These are phyloP conservation scores for Luffa acutangula DNA, from an alignment of 306 rosid species.

Conservation along the genomic window DNA sequence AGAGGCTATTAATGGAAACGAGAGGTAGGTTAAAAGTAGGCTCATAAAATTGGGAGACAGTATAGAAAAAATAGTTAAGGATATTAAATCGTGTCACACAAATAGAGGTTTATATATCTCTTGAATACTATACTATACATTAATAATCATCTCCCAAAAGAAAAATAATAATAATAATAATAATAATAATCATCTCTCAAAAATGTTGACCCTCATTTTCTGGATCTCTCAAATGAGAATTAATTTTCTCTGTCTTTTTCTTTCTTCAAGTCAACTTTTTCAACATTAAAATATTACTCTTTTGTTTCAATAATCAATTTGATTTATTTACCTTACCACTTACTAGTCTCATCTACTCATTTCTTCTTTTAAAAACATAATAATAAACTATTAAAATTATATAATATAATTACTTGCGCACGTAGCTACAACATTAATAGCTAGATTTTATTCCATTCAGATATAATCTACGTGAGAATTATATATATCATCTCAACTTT, in stretches of 20 bases:
- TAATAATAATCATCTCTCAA: neutral
- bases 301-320: neutral
- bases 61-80: neutral
- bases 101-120: neutral
- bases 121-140: neutral
- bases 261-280: neutral
- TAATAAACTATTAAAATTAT: too few species aligned
- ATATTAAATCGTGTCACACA: slow-evolving; percentile 2
- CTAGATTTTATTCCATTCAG: neutral
- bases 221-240: slow-evolving; percentile 1
- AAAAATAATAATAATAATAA: too few species aligned
- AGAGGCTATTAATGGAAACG: neutral
- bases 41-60: neutral
- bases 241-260: slow-evolving; percentile 4
- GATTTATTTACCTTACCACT: neutral
- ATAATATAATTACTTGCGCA: neutral
- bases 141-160: neutral
- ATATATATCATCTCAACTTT: neutral
- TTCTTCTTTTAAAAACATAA: too few species aligned
- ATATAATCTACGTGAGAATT: too few species aligned
- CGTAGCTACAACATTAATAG: neutral
- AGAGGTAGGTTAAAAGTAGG: neutral
- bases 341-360: neutral
- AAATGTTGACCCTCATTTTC: slow-evolving; percentile 3
- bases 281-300: neutral